These are phyloP conservation scores for Arthroderma sp. DNA, from an alignment of 2,329 filamentous ascomycete species.

Conservation along the genomic window DNA sequence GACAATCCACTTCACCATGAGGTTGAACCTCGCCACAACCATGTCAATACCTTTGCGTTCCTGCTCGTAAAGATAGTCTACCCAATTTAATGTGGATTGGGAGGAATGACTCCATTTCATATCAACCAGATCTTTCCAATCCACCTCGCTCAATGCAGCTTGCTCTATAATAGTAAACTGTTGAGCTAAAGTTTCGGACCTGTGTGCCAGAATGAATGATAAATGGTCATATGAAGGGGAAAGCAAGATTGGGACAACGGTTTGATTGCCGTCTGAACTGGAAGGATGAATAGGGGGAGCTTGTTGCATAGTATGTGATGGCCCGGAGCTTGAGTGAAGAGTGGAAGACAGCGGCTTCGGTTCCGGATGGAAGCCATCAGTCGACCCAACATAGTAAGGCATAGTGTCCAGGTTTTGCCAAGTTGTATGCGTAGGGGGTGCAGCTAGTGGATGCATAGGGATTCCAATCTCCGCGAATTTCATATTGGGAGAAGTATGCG, in stretches of 20 bases:
- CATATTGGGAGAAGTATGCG: constrained; percentile 21
- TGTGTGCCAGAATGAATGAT: constrained; percentile 50
- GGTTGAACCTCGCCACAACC: constrained; percentile 52
- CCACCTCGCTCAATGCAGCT: constrained; percentile 51
- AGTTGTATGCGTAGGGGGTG: constrained; percentile 31
- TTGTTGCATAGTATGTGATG: too few relatives aligned
- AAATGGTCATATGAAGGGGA: constrained; percentile 29
- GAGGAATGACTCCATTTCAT: constrained; percentile 48
- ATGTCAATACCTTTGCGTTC: constrained; percentile 48
- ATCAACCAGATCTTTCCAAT: constrained; percentile 53
- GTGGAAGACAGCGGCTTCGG: too few relatives aligned
- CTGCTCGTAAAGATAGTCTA: constrained; percentile 42
- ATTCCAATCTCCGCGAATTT: constrained; percentile 28
- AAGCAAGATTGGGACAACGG: constrained; percentile 10
- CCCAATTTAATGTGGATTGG: constrained; percentile 44
- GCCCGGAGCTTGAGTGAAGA: too few relatives aligned
- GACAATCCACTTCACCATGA: constrained; percentile 53
- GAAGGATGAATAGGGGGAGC: not conserved
- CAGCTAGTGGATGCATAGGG: constrained; percentile 32
- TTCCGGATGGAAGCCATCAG: too few relatives aligned
- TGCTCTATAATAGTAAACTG: constrained; percentile 54
- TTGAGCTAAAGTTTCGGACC: constrained; percentile 47
- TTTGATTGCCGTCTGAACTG: not conserved
- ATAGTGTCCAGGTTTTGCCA: constrained; percentile 26
- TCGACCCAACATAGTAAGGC: constrained; percentile 11